Conservation (phyloP, 257 asterid species). For the Solanum habrochaites region DNA sequence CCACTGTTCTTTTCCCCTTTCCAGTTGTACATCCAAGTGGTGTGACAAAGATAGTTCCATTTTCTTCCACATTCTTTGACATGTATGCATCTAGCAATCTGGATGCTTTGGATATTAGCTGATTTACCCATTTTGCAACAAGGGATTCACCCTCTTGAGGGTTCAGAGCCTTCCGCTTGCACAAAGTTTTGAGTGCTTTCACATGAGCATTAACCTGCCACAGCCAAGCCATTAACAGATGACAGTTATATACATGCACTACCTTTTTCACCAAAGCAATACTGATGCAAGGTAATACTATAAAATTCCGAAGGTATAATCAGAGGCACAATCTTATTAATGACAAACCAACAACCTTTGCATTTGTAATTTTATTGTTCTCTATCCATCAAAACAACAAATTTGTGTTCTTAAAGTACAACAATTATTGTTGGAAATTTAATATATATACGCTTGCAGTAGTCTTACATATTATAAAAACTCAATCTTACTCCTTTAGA, state of each 20-base stretch:
- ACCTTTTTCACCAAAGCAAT: not conserved
- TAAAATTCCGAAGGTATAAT: not conserved
- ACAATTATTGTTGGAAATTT: not conserved
- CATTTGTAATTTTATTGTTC: not conserved
- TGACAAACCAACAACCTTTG: not conserved
- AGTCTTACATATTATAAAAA: not conserved
- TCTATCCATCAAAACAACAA: not conserved
- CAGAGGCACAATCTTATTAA: not conserved
- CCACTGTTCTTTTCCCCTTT: conserved; percentile 24
- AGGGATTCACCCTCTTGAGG: conserved; percentile 55
- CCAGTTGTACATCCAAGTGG: conserved; percentile 29
- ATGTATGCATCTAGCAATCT: conserved; percentile 38
- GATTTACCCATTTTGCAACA: conserved; percentile 62
- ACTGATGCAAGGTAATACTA: not conserved
- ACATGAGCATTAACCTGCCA: conserved; percentile 94
- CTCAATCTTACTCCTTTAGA: not conserved
- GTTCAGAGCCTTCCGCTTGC: conserved; percentile 58
- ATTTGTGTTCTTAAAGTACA: not conserved
- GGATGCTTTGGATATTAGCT: conserved; percentile 55
- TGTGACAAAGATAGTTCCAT: conserved; percentile 31
- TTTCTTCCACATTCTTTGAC: conserved; percentile 28
- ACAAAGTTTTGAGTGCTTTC: conserved; percentile 76
- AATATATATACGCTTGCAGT: not conserved
- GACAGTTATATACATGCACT: not conserved
- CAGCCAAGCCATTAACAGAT: conserved; percentile 1